Evolutionary conservation across 176 grass and related monocot species (phyloP).

Genomic region (Oryza officinalis): DNA sequence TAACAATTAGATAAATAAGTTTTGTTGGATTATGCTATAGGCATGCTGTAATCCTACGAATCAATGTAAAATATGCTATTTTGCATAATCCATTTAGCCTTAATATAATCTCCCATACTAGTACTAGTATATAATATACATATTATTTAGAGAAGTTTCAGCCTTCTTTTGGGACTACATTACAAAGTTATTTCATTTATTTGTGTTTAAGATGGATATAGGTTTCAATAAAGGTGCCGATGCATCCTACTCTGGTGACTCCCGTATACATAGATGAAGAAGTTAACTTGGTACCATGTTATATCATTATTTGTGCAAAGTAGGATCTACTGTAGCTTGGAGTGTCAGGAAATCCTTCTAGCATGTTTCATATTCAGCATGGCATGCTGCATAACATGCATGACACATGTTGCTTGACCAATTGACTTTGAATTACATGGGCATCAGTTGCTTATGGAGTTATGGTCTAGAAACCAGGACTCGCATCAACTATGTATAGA

Average conservation of each 20-base stretch:
- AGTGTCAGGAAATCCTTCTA: not conserved
- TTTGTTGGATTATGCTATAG: not conserved
- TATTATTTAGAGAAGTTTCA: not conserved
- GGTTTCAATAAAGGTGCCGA: not conserved
- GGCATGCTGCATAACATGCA: not conserved
- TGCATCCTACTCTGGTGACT: not conserved
- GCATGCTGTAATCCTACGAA: no score
- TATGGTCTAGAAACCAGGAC: not conserved
- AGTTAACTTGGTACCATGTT: not conserved
- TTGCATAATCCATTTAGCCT: not conserved
- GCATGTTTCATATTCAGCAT: not conserved
- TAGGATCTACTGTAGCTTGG: not conserved
- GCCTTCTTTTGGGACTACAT: not conserved
- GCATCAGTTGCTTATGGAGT: not conserved
- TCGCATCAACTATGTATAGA: not conserved
- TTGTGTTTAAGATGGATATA: not conserved
- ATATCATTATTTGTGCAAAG: not conserved
- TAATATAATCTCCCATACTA: not conserved
- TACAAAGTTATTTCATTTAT: not conserved
- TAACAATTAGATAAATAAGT: not conserved
- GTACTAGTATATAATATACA: not conserved
- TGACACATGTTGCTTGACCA: not conserved
- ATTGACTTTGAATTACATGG: not conserved
- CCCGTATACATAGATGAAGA: not conserved
- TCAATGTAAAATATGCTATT: not conserved